Base-by-base conservation (phyloP, 345 rosid species). In the Salix suchowensis region DNA sequence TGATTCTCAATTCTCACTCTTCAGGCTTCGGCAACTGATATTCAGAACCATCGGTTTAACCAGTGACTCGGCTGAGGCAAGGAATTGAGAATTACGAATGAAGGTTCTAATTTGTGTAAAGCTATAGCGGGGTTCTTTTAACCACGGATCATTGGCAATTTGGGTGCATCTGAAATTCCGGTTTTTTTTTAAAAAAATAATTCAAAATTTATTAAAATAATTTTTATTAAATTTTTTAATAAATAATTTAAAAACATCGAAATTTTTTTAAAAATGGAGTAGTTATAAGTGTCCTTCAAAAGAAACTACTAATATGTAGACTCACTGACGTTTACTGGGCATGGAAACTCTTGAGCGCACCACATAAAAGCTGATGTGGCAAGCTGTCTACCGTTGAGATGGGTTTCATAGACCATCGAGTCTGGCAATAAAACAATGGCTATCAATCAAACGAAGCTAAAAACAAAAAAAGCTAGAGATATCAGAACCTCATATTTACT, bases 401-500 rank as follows among this genome's bases (percentile, higher is more conserved):
- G 76, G 77, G 77, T 24, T 18, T 34, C 79, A 46, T 36, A 72
- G 44, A 28, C 70, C 74, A 73, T 68, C 74, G 79, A 80, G 78
- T 74, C 68, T 67, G 15, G 73, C 61, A 32, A 69, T 36, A 40
- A 74, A 80, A 75, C 79, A 75, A 75, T 42, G 50, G 62, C 90
- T 84, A 42, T 75, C 76, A 77, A 78, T 66, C 64, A 65, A 42
- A 62, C 34, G 48, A 66, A 68, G 70, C 69, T 32, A 64, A 9
- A 76, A 36, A 58, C 75, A 46, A 71, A 37, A 37, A 18, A 48
- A 16, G 39, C 14, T 15, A 26, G 48, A 67, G 71, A 60, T 42
- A 79, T 67, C 7, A 68, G 44, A 76, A 79, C 88, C 91, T 87
- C 87, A 79, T 32, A 21, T 75, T 85, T 68, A 62, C 77, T 75